Evolutionary conservation across 139 green algal species (phyloP).

Genomic region (Diplosphaera chodatii): DNA sequence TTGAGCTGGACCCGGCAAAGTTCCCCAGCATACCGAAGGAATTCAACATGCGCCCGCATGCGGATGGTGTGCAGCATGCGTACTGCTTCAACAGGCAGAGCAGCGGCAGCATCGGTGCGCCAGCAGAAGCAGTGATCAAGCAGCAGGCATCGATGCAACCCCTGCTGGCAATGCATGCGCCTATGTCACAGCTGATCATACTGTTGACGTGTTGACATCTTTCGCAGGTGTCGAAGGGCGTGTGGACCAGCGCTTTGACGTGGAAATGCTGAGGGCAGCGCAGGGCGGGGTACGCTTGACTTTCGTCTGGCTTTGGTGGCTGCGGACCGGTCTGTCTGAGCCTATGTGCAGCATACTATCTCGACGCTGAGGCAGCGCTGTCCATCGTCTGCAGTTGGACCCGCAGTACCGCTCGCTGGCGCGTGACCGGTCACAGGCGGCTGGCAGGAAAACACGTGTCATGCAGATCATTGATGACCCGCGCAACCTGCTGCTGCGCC

Average conservation of each 20-base stretch:
- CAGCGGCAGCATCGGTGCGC: neutral
- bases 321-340: neutral
- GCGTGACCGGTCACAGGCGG: neutral
- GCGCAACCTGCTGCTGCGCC: neutral
- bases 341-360: neutral
- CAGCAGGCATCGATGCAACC: no score
- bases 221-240: conserved; percentile 1
- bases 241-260: conserved; percentile 4
- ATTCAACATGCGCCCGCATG: neutral
- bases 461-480: conserved; percentile 6
- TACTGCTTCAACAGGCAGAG: neutral
- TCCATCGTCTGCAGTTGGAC: neutral
- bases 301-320: neutral
- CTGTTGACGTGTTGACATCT: neutral
- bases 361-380: neutral
- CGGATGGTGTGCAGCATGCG: neutral
- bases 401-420: conserved; percentile 1
- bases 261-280: neutral
- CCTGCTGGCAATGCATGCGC: no score
- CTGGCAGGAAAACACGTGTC: neutral
- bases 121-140: no score
- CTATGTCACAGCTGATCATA: no score
- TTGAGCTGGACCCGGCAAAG: neutral
- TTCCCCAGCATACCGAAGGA: neutral
- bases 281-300: neutral